Base-by-base conservation (phyloP, 208 protist species). In the Trypanosoma melophagium region DNA sequence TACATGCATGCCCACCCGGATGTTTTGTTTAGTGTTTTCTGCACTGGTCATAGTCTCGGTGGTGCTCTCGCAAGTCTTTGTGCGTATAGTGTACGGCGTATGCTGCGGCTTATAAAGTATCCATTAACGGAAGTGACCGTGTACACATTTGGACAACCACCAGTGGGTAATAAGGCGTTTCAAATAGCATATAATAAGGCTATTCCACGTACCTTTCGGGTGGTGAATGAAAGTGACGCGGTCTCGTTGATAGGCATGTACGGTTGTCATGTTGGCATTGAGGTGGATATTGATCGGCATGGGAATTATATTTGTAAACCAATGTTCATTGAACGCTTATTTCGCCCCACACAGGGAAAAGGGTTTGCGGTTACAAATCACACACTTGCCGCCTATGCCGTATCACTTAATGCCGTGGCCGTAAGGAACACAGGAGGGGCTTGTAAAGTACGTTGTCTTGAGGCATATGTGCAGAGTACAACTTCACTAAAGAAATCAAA, bases 181-280 rank as follows among this genome's bases (percentile, higher is more conserved):
- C 85, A 87, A 60, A 64, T 67, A 14, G 61, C 80, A 38, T 95
- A 93, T 83, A 83, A 95, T 69, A 77, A 71, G 16, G 79, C 77
- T 9, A 61, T 95, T 21, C 87, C 90, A 12, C 79, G 83, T 53
- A 92, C 83, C 13, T 92, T 92, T 57, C 83, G 90, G 51, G 80
- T 93, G 2, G 90, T 93, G n/a, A 95, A 95, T 58, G 87, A 95
- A 61, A 89, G 80, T 57, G 90, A 95, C 63, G 83, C 76, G 3
- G 87, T 95, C n/a, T 82, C 82, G 2, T 71, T 80, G 17, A 83
- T 89, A 52, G 74, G 68, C 40, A 38, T 90, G 35, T 74, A 81
- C 21, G 70, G 78, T n/a, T 73, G 80, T 28, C 87, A 95, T 65
- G 83, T 93, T 31, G 90, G 90, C 7, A 72, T 83, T 51, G 85